Evolutionary conservation across 768 basidiomycete species (phyloP), one percentile per base, ranked within the genome.

Genomic region (Hebeloma cylindrosporum): DNA sequence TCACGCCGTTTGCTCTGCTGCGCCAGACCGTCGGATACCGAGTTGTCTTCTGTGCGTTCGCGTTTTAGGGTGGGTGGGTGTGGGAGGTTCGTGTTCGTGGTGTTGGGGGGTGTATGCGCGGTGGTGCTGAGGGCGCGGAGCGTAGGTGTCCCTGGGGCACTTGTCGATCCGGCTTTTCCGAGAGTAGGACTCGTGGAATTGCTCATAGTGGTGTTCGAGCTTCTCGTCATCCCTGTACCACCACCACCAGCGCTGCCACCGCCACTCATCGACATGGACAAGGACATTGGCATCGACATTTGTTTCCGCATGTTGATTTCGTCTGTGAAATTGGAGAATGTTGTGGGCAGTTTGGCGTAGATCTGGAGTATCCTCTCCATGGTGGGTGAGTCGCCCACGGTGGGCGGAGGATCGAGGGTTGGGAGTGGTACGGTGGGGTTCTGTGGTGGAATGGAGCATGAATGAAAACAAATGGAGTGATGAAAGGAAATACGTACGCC

Each of bases 301-400:
- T 63, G 67, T 37, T 75, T 71, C 43, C 74, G 70, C 29, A 73
- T 70, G 3, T 73, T 71, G 32, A 82, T 68, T 22, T 84, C 79
- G 56, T 82, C 84, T 8, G 30, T 17, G 7, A 31, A 31, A 13
- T 44, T 44, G 20, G 81, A 73, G 52, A 90, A 89, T 30, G 82
- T 50, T 1, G 61, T 51, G 1, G 83, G 76, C 26, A 89, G 68
- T 42, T 83, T 78, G 10, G 69, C 57, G 57, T 90, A 89, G 9
- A 86, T 62, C 48, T 79, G 75, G 27, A 74, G 73, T 63, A 89
- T 79, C 37, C 83, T 78, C n/a, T 80, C 77, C 53, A 67, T 76
- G 25, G 78, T 59, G 14, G 51, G 16, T 9, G 43, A 21, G 17
- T 48, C 46, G 14, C 63, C 53, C 36, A 76, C 78, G 18, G 82